Evolutionary conservation across 1,139 yeast species (phyloP).

Genomic region (Magnusiomyces sp.): DNA sequence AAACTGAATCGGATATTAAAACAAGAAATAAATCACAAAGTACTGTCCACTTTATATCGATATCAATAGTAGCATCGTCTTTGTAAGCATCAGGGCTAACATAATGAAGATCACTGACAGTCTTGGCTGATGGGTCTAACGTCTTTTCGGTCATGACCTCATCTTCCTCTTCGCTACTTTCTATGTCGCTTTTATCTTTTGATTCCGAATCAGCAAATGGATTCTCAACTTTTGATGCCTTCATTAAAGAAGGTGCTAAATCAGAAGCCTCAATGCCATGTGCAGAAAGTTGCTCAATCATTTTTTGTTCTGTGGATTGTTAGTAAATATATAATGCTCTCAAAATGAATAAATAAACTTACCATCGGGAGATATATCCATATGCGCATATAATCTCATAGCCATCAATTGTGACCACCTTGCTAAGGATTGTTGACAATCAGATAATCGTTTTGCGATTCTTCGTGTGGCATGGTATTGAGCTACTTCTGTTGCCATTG

Average conservation of each 20-base stretch:
- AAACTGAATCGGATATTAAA: slow-evolving; percentile 72
- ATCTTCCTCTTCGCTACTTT: neutral
- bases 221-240: slow-evolving; percentile 25
- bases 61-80: slow-evolving; percentile 38
- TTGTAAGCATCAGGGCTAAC: slow-evolving; percentile 33
- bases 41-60: slow-evolving; percentile 88
- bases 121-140: neutral
- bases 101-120: slow-evolving; percentile 19
- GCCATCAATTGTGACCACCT: slow-evolving; percentile 77
- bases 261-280: slow-evolving; percentile 79
- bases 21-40: slow-evolving; percentile 82
- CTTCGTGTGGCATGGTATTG: slow-evolving; percentile 46
- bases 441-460: slow-evolving; percentile 43
- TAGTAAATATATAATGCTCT: slow-evolving; percentile 1
- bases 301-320: slow-evolving; percentile 47
- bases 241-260: slow-evolving; percentile 44
- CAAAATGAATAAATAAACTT: slow-evolving; percentile 1
- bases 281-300: slow-evolving; percentile 79
- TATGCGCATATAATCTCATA: slow-evolving; percentile 68
- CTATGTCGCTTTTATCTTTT: neutral
- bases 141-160: slow-evolving; percentile 1
- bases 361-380: slow-evolving; percentile 53
- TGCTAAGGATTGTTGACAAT: slow-evolving; percentile 72
- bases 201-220: slow-evolving; percentile 19
- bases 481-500: slow-evolving; percentile 75